These are phyloP conservation scores for Neocatenulostroma microsporum DNA, from an alignment of 2,329 filamentous ascomycete species.

Conservation along the genomic window DNA sequence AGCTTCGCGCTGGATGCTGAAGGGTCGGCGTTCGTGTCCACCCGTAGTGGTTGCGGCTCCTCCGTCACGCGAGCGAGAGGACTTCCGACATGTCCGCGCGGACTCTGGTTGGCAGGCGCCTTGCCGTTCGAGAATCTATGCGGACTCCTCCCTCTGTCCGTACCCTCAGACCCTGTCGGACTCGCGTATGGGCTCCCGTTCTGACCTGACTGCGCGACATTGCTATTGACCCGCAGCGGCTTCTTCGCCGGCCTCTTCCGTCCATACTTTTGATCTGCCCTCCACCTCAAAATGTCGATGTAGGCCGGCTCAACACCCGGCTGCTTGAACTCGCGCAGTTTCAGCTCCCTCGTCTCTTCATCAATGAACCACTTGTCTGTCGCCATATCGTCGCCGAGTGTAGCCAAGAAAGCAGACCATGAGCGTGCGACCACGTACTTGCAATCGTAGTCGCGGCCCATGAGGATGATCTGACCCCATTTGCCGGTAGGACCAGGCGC, in stretches of 20 bases:
- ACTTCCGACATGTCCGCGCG: conserved; percentile 60
- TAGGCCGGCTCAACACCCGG: conserved; percentile 86
- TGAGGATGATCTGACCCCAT: conserved; percentile 96
- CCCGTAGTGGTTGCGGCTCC: conserved; percentile 43
- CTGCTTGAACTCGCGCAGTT: conserved; percentile 83
- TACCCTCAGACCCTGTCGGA: conserved; percentile 52
- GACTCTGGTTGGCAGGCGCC: conserved; percentile 57
- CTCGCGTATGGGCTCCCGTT: conserved; percentile 56
- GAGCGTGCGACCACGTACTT: conserved; percentile 95
- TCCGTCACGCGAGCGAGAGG: conserved; percentile 69
- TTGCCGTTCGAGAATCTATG: conserved; percentile 57
- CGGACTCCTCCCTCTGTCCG: conserved; percentile 62
- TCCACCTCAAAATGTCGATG: conserved; percentile 90
- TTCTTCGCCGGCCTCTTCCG: conserved; percentile 44
- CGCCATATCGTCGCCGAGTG: conserved; percentile 80
- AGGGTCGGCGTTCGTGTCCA: conserved; percentile 24
- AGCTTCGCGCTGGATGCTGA: not conserved
- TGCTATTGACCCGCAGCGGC: conserved; percentile 40
- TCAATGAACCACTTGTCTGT: conserved; percentile 89
- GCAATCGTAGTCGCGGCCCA: conserved; percentile 95
- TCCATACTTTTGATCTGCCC: conserved; percentile 90
- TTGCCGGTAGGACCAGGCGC: conserved; percentile 81
- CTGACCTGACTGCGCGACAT: conserved; percentile 44
- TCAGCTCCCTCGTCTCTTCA: conserved; percentile 84
- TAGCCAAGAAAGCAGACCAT: conserved; percentile 79